Base-by-base conservation (phyloP, 176 grass and related monocot genomes). In the Aegilops bicornis region DNA sequence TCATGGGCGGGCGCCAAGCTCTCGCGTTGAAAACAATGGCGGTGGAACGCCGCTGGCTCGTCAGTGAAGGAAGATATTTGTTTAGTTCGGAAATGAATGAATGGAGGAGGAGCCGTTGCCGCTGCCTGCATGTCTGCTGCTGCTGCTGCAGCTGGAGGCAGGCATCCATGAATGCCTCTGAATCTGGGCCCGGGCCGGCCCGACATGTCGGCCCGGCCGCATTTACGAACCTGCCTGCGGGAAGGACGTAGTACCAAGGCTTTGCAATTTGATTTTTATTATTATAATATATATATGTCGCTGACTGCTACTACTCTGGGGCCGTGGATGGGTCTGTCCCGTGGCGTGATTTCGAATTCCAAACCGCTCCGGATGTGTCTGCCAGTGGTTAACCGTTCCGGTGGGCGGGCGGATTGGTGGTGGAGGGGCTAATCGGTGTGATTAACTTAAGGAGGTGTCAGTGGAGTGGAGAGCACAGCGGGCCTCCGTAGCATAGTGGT, bases 401-500 rank as follows among this genome's bases (percentile, higher is more conserved):
- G 42, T 12, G 11, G 42, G 42, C 10, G 40, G 10, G 10, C 10
- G 3, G 36, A 37, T 2, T 37, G 36, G 7, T 48, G 13, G 12
- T 20, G 17, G 17, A 7, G 7, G 6, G 3, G 54, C 22, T 22
- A 59, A 22, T 59, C 2, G 2, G 7, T 6, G 2, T 1, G 2
- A 9, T 59, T 59, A 22, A 59, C 22, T 59, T 22, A 58, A 58
- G 54, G 2, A 3, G 0, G 54, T 22, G 7, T 59, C 54, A 59
- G 54, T 9, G 54, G 7, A 9, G 2, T 22, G 19, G 1, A 3
- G 6, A 0, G 5, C 35, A 23, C 10, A 16, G 1, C 12, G 4
- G 0, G 86, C 86, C 86, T 97, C 92, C 92, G 90, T 97, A 94
- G 90, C 94, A 97, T 91, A 94, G 94, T 94, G 92, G 95, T 97